phyloP scores from a whole-genome alignment of 768 basidiomycete genomes.

The Tricholoma matsutake region DNA sequence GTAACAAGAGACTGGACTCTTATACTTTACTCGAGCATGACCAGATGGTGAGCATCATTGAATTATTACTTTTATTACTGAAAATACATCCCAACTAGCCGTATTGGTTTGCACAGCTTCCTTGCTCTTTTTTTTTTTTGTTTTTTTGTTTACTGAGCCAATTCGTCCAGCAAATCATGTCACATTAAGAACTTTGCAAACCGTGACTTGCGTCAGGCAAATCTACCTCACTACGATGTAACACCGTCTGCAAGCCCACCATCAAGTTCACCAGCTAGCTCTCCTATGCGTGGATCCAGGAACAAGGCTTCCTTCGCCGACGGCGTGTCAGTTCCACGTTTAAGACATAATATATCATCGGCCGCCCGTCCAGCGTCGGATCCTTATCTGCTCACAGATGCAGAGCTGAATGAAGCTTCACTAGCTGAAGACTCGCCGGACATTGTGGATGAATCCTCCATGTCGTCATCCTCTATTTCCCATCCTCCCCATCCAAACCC shows the following conservation, averaged over 20 bases:
- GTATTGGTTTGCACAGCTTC: constrained; percentile 42
- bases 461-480: not conserved
- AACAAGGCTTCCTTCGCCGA: not conserved
- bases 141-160: not conserved
- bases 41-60: constrained; percentile 53
- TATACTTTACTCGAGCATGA: constrained; percentile 79
- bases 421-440: constrained; percentile 13
- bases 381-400: constrained; percentile 21
- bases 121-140: not conserved
- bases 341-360: constrained; percentile 27
- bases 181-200: constrained; percentile 81
- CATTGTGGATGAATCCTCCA: constrained; percentile 7
- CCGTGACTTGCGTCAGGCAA: constrained; percentile 66
- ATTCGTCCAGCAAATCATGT: constrained; percentile 65
- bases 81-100: constrained; percentile 32
- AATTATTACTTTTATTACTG: not conserved
- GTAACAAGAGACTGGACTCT: constrained; percentile 78
- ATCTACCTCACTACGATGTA: constrained; percentile 52
- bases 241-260: constrained; percentile 25
- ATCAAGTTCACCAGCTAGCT: constrained; percentile 26
- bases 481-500: constrained; percentile 14
- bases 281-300: constrained; percentile 22
- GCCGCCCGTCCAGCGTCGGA: constrained; percentile 33
- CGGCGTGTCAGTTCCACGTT: constrained; percentile 13
- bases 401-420: constrained; percentile 2